Conservation (phyloP, 176 grass and related monocot species). For the Panicum miliaceum region DNA sequence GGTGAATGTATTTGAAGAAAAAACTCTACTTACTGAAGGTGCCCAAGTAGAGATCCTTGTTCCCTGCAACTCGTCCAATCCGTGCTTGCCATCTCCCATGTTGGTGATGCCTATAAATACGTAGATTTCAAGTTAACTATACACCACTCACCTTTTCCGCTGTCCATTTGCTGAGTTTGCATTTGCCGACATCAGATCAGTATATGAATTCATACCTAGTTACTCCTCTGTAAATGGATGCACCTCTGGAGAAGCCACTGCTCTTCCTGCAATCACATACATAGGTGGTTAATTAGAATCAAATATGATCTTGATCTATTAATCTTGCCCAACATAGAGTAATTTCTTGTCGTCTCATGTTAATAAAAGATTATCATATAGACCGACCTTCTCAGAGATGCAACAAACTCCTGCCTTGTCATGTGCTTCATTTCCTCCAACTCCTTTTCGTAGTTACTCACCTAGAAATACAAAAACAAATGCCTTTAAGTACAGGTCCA, state of each 20-base stretch:
- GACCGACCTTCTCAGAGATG: slow-evolving; percentile 71
- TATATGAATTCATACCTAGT: slow-evolving; percentile 55
- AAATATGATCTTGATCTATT: background rate
- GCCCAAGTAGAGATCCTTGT: slow-evolving; percentile 89
- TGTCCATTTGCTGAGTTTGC: background rate
- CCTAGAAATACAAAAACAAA: slow-evolving; percentile 51
- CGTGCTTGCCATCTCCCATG: slow-evolving; percentile 93
- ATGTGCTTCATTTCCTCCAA: slow-evolving; percentile 90
- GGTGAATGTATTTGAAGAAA: background rate
- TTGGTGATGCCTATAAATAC: slow-evolving; percentile 68
- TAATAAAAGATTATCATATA: background rate
- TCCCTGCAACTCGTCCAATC: slow-evolving; percentile 85
- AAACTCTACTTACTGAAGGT: slow-evolving; percentile 64
- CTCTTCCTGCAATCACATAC: slow-evolving; percentile 58
- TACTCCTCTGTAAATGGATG: slow-evolving; percentile 86
- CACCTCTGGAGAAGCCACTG: slow-evolving; percentile 81
- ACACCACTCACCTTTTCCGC: background rate
- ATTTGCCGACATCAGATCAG: background rate
- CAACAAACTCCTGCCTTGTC: slow-evolving; percentile 83
- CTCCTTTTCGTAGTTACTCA: slow-evolving; percentile 75
- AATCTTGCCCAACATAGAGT: background rate
- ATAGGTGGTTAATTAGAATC: background rate
- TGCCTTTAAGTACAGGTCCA: slow-evolving; percentile 34
- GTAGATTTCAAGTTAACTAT: background rate
- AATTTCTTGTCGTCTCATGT: background rate